Evolutionary conservation across 176 grass and related monocot species (phyloP), one percentile per base, ranked within the genome.

Genomic region (Guadua angustifolia): DNA sequence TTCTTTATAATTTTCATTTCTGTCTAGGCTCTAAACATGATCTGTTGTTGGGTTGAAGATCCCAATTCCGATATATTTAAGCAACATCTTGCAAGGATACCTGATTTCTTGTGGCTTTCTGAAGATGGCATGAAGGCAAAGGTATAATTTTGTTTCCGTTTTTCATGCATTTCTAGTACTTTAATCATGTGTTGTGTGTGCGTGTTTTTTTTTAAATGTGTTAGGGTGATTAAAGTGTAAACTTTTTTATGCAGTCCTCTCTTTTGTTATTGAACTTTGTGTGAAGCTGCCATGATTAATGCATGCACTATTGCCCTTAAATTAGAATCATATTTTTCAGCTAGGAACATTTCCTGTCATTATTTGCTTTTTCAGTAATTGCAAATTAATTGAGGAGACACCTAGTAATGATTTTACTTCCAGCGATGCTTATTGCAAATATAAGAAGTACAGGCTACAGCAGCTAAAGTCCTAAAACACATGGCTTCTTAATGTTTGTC

Each of bases 101-200:
- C 86, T 71, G 94, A 97, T 69, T 90, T 88, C 82, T 59, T 94
- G 52, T 97, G 94, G 94, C 53, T 97, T 62, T 92, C 89, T 42
- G 94, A 92, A 82, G 94, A 97, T 90, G 94, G 92, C 88, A 97
- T 97, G 91, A 94, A 90, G 76, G 90, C 87, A 52, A 78, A 97
- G 89, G 92, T 94, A n/a, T 53, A 14, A n/a, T 3, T 57, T 38
- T 43, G 42, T 43, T 46, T 59, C 15, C 5, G 3, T 61, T 53
- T 60, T 82, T 16, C 17, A 73, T 75, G 32, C 32, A 21, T 7
- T 17, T 36, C 13, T 21, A 24, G 8, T 6, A 51, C 16, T 33
- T 46, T 11, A 8, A 51, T 51, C 49, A 35, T 15, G 18, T 36
- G 13, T 25, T 77, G 21, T 51, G 14, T n/a, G n/a, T n/a, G n/a